Conservation (phyloP, 2,329 filamentous ascomycete species). For the Aspergillus felis region DNA sequence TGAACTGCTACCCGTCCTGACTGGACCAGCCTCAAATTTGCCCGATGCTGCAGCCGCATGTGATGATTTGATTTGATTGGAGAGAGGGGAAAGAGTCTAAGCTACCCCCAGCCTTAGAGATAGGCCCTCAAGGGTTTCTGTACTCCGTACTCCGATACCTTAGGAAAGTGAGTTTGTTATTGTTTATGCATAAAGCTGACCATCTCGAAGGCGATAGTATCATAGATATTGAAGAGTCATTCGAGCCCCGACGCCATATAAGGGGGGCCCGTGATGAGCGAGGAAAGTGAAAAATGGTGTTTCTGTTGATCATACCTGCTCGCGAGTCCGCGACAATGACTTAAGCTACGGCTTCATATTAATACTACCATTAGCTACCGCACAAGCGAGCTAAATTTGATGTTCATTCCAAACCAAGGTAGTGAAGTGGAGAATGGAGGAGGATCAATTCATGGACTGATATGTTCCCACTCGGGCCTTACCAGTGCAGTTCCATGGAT, state of each 20-base stretch:
- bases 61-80: neutral
- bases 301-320: neutral
- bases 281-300: neutral
- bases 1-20: neutral
- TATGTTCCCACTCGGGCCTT: neutral
- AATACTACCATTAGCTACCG: too few species aligned
- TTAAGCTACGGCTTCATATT: neutral
- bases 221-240: too few species aligned
- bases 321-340: neutral
- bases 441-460: neutral
- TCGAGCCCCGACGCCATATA: neutral
- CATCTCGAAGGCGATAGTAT: neutral
- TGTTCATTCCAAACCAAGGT: neutral
- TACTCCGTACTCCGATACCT: neutral
- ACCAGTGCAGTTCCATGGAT: neutral
- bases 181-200: neutral
- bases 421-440: neutral
- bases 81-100: neutral
- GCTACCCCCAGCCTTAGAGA: neutral
- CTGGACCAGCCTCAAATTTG: neutral
- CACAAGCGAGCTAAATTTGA: neutral
- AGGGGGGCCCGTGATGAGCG: neutral
- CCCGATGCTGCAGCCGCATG: neutral
- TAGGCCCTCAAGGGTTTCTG: neutral
- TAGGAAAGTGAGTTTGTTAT: neutral